Percentiles rank a stretch among this genome's conserved stretches.
Evolutionary conservation across 2,329 filamentous ascomycete species (phyloP).

Genomic region (Trichoderma sp.): DNA sequence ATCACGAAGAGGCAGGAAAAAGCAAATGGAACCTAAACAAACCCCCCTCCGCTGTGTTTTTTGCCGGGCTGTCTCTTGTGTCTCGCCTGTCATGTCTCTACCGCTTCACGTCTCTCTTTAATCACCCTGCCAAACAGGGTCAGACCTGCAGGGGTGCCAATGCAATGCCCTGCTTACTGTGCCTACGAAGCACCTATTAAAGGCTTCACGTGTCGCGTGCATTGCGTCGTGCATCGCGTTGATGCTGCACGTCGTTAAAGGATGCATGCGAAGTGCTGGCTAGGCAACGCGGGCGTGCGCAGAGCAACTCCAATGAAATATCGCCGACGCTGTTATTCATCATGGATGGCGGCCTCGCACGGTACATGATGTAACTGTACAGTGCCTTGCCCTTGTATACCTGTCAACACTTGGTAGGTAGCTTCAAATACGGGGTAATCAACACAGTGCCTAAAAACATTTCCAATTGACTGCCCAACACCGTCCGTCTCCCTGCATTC

Average conservation of each 20-base stretch:
- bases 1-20: background rate
- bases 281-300: background rate
- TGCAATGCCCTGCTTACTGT: background rate
- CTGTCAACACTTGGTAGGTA: no score
- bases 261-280: slow-evolving; percentile 5
- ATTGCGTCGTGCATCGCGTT: background rate
- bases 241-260: background rate
- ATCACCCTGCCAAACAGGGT: background rate
- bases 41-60: background rate
- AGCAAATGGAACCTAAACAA: background rate
- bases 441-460: no score
- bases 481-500: background rate
- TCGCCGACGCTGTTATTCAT: background rate
- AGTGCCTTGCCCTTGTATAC: background rate
- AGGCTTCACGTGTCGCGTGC: slow-evolving; percentile 10
- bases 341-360: background rate
- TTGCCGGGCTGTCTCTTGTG: background rate
- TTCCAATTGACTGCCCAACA: background rate
- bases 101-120: background rate
- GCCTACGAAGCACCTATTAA: no score
- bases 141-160: background rate
- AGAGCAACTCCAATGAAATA: slow-evolving; percentile 7
- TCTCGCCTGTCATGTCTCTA: background rate
- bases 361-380: background rate
- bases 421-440: background rate